A percentile compares a stretch with the other conserved stretches of the same genome.
Conservation (phyloP, 106 monocot species). For the Phalaenopsis aphrodite region DNA sequence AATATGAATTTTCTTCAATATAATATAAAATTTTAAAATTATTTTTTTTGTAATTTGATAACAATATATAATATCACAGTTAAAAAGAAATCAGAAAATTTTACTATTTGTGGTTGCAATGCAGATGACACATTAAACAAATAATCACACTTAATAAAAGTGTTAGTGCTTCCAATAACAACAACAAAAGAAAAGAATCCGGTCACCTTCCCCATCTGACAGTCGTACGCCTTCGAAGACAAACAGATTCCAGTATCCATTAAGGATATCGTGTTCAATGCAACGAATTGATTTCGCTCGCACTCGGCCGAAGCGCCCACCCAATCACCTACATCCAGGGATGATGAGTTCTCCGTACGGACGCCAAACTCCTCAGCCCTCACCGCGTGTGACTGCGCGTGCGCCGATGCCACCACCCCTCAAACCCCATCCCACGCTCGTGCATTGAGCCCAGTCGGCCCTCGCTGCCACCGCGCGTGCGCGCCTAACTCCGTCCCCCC, state of each 20-base stretch:
- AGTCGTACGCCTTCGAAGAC: background rate
- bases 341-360: background rate
- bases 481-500: background rate
- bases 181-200: too few relatives aligned
- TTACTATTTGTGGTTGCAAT: too few relatives aligned
- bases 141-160: too few relatives aligned
- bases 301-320: background rate
- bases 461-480: background rate
- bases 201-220: background rate
- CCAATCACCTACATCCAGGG: background rate
- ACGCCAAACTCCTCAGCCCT: background rate
- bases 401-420: constrained; percentile 1
- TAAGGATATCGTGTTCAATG: background rate
- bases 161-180: too few relatives aligned
- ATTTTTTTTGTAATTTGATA: too few relatives aligned
- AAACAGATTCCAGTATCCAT: background rate
- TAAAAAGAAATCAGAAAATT: too few relatives aligned
- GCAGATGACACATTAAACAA: too few relatives aligned
- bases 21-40: too few relatives aligned
- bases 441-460: background rate
- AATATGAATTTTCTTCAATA: too few relatives aligned
- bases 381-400: background rate
- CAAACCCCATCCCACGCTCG: background rate
- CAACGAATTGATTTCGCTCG: constrained; percentile 1
- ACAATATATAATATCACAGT: too few relatives aligned